Evolutionary conservation across 106 monocot genomes (phyloP).

Genomic region (Dendrobium chrysotoxum): DNA sequence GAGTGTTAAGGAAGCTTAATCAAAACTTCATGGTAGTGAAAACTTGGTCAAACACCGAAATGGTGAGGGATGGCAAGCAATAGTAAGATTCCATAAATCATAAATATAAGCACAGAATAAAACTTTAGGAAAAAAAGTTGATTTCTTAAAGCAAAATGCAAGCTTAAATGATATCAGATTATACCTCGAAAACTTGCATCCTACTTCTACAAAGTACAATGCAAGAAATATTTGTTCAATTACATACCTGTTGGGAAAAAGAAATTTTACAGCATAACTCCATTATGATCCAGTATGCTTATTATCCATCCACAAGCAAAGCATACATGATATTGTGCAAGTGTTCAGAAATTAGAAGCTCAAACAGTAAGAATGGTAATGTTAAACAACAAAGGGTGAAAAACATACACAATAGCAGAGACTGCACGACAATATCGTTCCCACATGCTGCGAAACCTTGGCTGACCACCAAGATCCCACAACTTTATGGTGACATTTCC

Average conservation of each 20-base stretch:
- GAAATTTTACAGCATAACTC: not conserved
- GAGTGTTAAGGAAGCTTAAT: too few species aligned
- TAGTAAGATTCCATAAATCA: too few species aligned
- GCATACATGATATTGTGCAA: not conserved
- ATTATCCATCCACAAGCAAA: not conserved
- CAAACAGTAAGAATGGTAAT: not conserved
- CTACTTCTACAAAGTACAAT: not conserved
- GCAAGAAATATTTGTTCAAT: too few species aligned
- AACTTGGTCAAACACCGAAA: too few species aligned
- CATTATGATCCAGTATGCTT: not conserved
- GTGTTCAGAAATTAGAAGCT: not conserved
- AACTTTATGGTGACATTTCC: constrained; percentile 97
- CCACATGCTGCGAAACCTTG: constrained; percentile 98
- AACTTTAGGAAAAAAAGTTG: too few species aligned
- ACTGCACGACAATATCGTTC: constrained; percentile 96
- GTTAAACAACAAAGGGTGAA: not conserved
- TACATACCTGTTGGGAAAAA: not conserved
- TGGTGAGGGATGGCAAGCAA: too few species aligned
- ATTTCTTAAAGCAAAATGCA: too few species aligned
- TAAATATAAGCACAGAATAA: too few species aligned
- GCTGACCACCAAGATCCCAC: constrained; percentile 99
- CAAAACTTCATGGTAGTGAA: too few species aligned
- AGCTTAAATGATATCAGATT: not conserved
- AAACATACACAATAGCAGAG: constrained; percentile 93
- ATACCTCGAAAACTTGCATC: not conserved